Evolutionary conservation across 768 basidiomycete species (phyloP).

Genomic region (Pisolithus sp.): DNA sequence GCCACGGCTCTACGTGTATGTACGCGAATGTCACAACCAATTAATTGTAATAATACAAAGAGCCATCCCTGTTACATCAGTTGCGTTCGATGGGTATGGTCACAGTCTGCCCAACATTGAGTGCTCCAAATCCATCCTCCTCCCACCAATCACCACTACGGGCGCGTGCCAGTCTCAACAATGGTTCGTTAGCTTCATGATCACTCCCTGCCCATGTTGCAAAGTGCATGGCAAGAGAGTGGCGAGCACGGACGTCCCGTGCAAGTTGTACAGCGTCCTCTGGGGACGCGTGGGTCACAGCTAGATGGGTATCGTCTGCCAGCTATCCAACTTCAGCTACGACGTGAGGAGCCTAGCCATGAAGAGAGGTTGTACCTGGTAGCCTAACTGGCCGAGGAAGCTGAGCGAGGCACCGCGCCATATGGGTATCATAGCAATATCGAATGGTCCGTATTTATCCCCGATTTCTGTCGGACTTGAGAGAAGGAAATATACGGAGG

Average conservation of each 20-base stretch:
- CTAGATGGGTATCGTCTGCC: conserved; percentile 25
- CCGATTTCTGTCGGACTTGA: conserved; percentile 31
- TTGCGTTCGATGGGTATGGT: neutral
- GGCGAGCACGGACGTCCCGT: conserved; percentile 30
- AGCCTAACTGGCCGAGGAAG: conserved; percentile 31
- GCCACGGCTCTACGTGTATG: no score
- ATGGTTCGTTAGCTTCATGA: conserved; percentile 34
- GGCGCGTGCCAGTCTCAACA: conserved; percentile 26
- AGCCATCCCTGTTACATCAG: neutral
- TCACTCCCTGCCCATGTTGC: conserved; percentile 39
- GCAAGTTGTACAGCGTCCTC: conserved; percentile 35
- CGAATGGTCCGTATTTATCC: conserved; percentile 32
- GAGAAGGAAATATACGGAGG: neutral
- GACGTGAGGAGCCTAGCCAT: neutral
- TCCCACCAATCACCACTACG: conserved; percentile 20
- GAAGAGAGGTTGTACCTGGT: conserved; percentile 24
- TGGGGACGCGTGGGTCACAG: conserved; percentile 35
- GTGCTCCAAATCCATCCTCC: conserved; percentile 30
- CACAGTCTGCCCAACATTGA: conserved; percentile 29
- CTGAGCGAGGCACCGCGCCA: conserved; percentile 39
- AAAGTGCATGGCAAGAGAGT: conserved; percentile 38
- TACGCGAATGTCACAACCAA: no score
- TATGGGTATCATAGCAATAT: conserved; percentile 38
- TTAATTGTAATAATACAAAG: neutral
- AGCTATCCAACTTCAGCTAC: conserved; percentile 9